Percentiles rank a stretch among this genome's conserved stretches.
Evolutionary conservation across 306 rosid genomes (phyloP).

Genomic region (Prunus fruticosa): DNA sequence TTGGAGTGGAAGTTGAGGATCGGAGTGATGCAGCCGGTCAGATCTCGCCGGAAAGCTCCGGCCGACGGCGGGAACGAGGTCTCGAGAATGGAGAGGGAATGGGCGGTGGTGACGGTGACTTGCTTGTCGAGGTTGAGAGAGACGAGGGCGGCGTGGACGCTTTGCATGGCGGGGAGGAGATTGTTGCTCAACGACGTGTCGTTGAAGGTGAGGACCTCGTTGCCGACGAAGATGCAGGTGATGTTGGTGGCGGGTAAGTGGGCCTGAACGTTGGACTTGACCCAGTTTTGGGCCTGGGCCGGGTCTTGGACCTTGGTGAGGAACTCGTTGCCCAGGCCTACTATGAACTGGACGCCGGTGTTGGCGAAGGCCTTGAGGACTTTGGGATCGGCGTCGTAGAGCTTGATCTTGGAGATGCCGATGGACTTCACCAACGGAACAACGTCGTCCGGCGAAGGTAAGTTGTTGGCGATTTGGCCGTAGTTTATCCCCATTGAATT

Average conservation of each 20-base stretch:
- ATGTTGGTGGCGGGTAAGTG: constrained; percentile 74
- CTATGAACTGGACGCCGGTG: constrained; percentile 71
- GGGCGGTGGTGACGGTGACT: constrained; percentile 68
- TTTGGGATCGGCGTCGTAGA: constrained; percentile 80
- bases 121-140: constrained; percentile 62
- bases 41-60: constrained; percentile 73
- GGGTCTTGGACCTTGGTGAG: constrained; percentile 64
- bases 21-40: constrained; percentile 48
- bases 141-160: constrained; percentile 67
- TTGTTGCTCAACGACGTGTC: constrained; percentile 52
- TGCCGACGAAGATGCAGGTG: constrained; percentile 84
- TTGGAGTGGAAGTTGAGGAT: constrained; percentile 70
- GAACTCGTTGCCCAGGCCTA: constrained; percentile 77
- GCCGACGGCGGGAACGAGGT: constrained; percentile 86
- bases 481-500: constrained; percentile 79
- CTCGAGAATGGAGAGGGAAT: constrained; percentile 69
- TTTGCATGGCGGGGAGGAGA: constrained; percentile 88
- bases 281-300: constrained; percentile 61
- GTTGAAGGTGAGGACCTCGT: constrained; percentile 85
- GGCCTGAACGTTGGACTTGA: constrained; percentile 67
- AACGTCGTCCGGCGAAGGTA: constrained; percentile 65
- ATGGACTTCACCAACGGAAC: constrained; percentile 62
- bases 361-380: constrained; percentile 79
- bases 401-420: constrained; percentile 86
- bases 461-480: constrained; percentile 90